Evolutionary conservation across 2,329 filamentous ascomycete species (phyloP), one percentile per base, ranked within the genome.

Genomic region (Xylariaceae sp.): DNA sequence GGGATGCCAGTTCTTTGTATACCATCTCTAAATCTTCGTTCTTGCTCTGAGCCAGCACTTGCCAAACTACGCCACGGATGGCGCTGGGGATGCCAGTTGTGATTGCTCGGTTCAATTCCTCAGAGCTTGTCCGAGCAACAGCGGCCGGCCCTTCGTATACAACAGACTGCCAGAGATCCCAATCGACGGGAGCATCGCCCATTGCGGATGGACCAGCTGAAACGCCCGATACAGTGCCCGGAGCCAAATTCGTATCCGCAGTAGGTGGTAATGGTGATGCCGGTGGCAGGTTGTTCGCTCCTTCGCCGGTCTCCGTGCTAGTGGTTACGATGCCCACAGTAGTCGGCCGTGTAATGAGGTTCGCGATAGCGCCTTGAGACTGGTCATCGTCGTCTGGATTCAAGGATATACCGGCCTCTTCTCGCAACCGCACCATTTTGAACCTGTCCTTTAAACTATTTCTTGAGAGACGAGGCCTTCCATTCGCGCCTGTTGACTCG

Each of bases 61-160:
- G 95, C 95, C 95, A 99, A 47, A 99, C 93, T 2, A 99, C 95
- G n/a, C 95, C 96, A 56, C 95, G 88, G 60, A 99, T 96, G 3
- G 93, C 94, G 65, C 89, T 92, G 1, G 95, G 95, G 55, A 99
- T 99, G 28, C 95, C 95, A 34, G 89, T 90, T 46, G 94, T 91
- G 66, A 99, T 97, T 19, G 95, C 93, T 64, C 84, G 86, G 70
- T 94, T 96, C 55, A 99, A 79, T 72, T 97, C 93, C 67, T 96
- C 91, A 0, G 94, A 83, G 69, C 92, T 96, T 3, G 92, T 92
- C 58, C 91, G 87, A 9, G 91, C 90, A 46, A 98, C 90, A 8
- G 92, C 94, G 24, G 91, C 87, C 14, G 93, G 92, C 0, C 95
- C 95, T 76, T 97, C 91, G 65, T 97, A 96, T 29, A 99, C 95